These are phyloP conservation scores for Ascochyta pisi DNA, from an alignment of 2,329 filamentous ascomycete genomes.

Conservation along the genomic window DNA sequence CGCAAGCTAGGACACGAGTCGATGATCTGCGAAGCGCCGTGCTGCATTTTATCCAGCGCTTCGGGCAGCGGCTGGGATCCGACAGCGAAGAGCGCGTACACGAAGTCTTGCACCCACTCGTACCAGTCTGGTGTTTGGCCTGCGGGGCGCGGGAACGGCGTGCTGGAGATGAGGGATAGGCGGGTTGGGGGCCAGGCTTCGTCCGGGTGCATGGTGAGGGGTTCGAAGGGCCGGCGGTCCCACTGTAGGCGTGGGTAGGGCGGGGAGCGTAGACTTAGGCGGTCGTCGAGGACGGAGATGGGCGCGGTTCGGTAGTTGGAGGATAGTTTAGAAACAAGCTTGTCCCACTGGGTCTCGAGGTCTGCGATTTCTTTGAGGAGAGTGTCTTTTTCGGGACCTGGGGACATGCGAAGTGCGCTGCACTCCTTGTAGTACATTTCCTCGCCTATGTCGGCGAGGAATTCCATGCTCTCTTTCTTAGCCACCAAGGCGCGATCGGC, in stretches of 20 bases:
- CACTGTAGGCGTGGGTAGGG: slow-evolving; percentile 52
- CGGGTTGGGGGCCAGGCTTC: slow-evolving; percentile 73
- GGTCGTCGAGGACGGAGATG: slow-evolving; percentile 35
- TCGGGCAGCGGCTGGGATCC: slow-evolving; percentile 15
- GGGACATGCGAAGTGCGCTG: slow-evolving; percentile 26
- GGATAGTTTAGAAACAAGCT: neutral
- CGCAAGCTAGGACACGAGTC: slow-evolving; percentile 34
- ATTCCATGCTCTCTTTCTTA: slow-evolving; percentile 22
- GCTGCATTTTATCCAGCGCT: slow-evolving; percentile 39
- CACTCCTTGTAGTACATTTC: slow-evolving; percentile 40
- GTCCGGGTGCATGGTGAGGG: slow-evolving; percentile 61
- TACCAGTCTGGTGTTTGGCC: slow-evolving; percentile 19
- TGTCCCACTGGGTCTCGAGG: slow-evolving; percentile 25
- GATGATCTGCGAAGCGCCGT: slow-evolving; percentile 37
- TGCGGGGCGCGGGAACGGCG: slow-evolving; percentile 57
- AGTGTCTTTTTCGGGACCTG: slow-evolving; percentile 30
- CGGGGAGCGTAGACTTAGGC: slow-evolving; percentile 31
- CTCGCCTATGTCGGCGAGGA: slow-evolving; percentile 33
- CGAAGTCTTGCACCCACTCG: slow-evolving; percentile 42
- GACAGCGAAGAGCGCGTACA: slow-evolving; percentile 23
- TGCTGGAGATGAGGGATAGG: slow-evolving; percentile 69
- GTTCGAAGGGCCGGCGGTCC: slow-evolving; percentile 76
- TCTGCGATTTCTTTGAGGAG: slow-evolving; percentile 49
- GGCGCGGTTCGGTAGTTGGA: slow-evolving; percentile 16
- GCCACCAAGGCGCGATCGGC: neutral